Conservation (phyloP, 2,329 filamentous ascomycete species). For the Trichoderma pleuroti region DNA sequence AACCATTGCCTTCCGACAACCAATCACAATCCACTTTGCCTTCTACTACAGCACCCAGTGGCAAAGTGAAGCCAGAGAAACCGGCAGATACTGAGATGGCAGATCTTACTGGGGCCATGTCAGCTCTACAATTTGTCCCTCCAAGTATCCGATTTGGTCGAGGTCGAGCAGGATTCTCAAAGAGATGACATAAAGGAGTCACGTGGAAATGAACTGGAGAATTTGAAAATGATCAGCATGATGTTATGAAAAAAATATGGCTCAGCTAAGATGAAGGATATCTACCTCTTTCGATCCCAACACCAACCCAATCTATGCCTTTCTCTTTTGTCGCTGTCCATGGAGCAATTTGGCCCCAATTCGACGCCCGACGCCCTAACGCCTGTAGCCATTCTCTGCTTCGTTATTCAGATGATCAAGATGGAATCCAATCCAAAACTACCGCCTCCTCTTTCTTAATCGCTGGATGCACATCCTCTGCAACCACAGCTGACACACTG, state of each 20-base stretch:
- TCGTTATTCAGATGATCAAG: neutral
- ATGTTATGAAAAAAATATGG: conserved; percentile 29
- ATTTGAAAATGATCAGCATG: conserved; percentile 32
- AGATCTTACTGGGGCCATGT: conserved; percentile 64
- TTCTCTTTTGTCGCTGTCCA: neutral
- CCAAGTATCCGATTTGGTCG: conserved; percentile 63
- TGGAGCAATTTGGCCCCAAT: neutral
- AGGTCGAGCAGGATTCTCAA: conserved; percentile 52
- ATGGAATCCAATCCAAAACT: neutral
- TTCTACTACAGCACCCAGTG: neutral
- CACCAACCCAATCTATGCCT: neutral
- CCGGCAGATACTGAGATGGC: conserved; percentile 54
- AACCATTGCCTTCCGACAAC: conserved; percentile 18
- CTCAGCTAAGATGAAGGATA: conserved; percentile 33
- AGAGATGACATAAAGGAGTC: conserved; percentile 34
- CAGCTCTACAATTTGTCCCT: conserved; percentile 67
- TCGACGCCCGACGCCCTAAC: conserved; percentile 21
- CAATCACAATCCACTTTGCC: conserved; percentile 20
- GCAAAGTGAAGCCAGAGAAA: conserved; percentile 21
- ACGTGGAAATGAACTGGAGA: conserved; percentile 24
- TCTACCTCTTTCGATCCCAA: conserved; percentile 33
- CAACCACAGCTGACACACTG: conserved; percentile 96
- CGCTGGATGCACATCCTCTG: conserved; percentile 81
- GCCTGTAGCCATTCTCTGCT: neutral
- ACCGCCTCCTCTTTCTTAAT: conserved; percentile 47